Evolutionary conservation across 208 protist species (phyloP), one percentile per base, ranked within the genome.

Genomic region (Herpetomonas tarakana): DNA sequence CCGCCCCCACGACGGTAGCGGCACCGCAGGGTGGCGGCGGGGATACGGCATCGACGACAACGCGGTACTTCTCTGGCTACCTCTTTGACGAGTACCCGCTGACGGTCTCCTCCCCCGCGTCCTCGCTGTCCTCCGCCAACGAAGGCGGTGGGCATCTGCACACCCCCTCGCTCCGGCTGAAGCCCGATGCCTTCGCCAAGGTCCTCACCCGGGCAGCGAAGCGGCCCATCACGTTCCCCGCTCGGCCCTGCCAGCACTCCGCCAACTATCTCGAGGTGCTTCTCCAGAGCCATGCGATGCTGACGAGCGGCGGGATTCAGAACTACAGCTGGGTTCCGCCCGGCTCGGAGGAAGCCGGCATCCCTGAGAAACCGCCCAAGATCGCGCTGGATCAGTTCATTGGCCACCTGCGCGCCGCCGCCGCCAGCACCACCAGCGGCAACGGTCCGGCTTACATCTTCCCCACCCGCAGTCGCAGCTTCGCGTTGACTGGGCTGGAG

Each of bases 251-350:
- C 19, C 62, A 51, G 12, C 68, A 83, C 38, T 76, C 75, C 21
- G 65, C 60, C n/a, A 73, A 88, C 27, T 83, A 88, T 65, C 59
- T 90, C 26, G 74, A 83, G 58, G 49, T 87, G 28, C 61, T 83
- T n/a, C 58, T 91, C 31, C 83, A 91, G 55, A 74, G 68, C 19
- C 86, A 90, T 55, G 66, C 70, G 2, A 77, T 86, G 71, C 67
- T 86, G 49, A 77, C 71, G 39, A 25, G 39, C 21, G 86, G 86
- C 3, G 71, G 76, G 3, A 71, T 93, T 25, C 71, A 68, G 14
- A 76, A 88, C 16, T 72, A 66, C 61, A 62, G 57, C 11, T 90
- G 76, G 74, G 58, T 62, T 19, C 71, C 71, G 14, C 59, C 50
- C 9, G 49, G 59, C 24, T 69, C 81, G 21, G 28, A 27, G 3